Base-by-base conservation (phyloP, 768 basidiomycete species). In the Tricholoma sp. region DNA sequence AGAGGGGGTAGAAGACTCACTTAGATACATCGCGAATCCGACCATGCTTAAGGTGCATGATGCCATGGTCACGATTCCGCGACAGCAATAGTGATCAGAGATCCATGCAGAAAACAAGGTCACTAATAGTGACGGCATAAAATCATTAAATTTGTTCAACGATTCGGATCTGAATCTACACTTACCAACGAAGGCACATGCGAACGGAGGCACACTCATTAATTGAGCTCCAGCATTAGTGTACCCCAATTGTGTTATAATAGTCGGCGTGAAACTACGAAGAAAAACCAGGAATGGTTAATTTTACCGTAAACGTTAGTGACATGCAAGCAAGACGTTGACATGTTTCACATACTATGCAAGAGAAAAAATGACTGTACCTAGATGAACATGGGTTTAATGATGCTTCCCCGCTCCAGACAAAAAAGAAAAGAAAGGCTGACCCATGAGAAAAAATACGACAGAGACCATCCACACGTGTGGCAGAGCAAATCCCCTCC, bases 191-290 rank as follows among this genome's bases (percentile, higher is more conserved):
- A 83, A 84, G 17, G 80, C 80, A 4, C 61, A 59, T 2, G 77
- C 79, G 42, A 79, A 84, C 2, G 82, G 82, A 10, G 77, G 77
- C 2, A 87, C 86, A 10, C 80, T 84, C 76, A 84, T 81, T 2
- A 88, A 72, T 63, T 88, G 85, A 10, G 82, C 80, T 17, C 71
- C 66, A 31, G 79, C 72, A 0, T 77, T 74, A 2, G 75, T 75
- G 65, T 79, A 86, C 18, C 85, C 85, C 3, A 88, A 76, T n/a
- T 75, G 73, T 29, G 80, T 72, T 6, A 91, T 81, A 66, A 92
- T 88, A 3, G 85, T 84, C 4, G 89, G 89, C 6, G 82, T 73
- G 69, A 92, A 91, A 61, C 88, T 83, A 48, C 53, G 58, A 4
- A 39, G 45, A n/a, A n/a, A n/a, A n/a, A n/a, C n/a, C 15, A 10